Evolutionary conservation across 306 rosid species (phyloP).

Genomic region (Macrotyloma uniflorum): DNA sequence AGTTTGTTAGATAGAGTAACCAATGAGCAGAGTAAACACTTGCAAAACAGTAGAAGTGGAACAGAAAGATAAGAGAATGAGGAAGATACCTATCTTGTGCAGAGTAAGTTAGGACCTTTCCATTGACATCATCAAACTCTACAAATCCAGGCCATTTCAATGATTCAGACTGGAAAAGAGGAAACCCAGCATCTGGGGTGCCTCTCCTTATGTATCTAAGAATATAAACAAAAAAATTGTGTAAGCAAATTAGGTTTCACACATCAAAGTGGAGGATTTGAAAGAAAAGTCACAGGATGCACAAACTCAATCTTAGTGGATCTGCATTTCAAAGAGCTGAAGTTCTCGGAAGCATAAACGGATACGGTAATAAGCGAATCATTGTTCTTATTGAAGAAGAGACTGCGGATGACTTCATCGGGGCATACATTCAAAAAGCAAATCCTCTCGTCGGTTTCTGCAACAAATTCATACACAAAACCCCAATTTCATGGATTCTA

Average conservation of each 20-base stretch:
- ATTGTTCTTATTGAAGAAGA: conserved; percentile 90
- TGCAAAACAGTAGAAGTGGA: neutral
- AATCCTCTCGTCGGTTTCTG: conserved; percentile 87
- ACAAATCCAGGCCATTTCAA: conserved; percentile 98
- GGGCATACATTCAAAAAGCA: conserved; percentile 87
- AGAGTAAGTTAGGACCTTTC: conserved; percentile 89
- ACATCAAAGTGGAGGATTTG: neutral
- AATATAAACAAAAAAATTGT: conserved; percentile 13
- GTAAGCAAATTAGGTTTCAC: conserved; percentile 1
- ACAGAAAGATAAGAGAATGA: conserved; percentile 2
- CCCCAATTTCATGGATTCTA: neutral
- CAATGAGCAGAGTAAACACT: neutral
- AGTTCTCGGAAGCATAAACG: conserved; percentile 91
- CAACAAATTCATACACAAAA: conserved; percentile 23
- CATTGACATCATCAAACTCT: conserved; percentile 95
- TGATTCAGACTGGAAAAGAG: conserved; percentile 89
- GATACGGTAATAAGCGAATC: conserved; percentile 93
- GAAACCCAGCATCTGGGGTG: conserved; percentile 88
- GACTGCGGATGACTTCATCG: conserved; percentile 90
- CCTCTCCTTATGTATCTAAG: conserved; percentile 83
- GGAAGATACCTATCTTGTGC: conserved; percentile 75
- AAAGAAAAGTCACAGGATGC: conserved; percentile 31
- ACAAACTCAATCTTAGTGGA: conserved; percentile 89
- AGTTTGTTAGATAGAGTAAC: conserved; percentile 33
- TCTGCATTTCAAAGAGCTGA: conserved; percentile 94